Conservation (phyloP, 331 rosid genomes). For the Erythrophleum ivorense region DNA sequence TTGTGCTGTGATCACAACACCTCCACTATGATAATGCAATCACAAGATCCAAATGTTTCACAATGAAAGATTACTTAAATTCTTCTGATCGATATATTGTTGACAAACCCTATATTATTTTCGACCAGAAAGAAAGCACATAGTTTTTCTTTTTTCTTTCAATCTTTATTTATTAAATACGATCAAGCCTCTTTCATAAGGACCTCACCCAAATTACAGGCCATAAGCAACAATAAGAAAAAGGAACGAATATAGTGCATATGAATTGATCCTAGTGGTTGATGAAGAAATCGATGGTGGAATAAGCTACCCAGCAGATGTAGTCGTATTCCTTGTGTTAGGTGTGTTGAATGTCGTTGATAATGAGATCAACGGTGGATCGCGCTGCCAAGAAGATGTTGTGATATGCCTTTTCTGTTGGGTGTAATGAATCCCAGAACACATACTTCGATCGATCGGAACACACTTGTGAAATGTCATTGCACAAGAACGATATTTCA, state of each 20-base stretch:
- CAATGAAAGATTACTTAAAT: no score
- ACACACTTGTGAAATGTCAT: background rate
- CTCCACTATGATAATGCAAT: no score
- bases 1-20: no score
- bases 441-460: slow-evolving; percentile 10
- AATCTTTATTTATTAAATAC: background rate
- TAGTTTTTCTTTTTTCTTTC: background rate
- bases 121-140: background rate
- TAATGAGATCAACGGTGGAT: background rate
- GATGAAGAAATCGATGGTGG: background rate
- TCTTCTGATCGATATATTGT: no score
- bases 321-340: background rate
- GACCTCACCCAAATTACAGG: background rate
- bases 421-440: slow-evolving; percentile 17
- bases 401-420: background rate
- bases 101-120: no score
- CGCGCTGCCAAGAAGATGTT: slow-evolving; percentile 1
- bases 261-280: no score
- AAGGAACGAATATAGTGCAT: background rate
- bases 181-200: background rate
- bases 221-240: background rate
- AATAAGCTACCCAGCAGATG: background rate
- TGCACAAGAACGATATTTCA: background rate
- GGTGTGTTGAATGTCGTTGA: background rate
- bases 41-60: no score